phyloP scores from a whole-genome alignment of 495 filamentous ascomycete genomes.

The Daldinia vernicosa region DNA sequence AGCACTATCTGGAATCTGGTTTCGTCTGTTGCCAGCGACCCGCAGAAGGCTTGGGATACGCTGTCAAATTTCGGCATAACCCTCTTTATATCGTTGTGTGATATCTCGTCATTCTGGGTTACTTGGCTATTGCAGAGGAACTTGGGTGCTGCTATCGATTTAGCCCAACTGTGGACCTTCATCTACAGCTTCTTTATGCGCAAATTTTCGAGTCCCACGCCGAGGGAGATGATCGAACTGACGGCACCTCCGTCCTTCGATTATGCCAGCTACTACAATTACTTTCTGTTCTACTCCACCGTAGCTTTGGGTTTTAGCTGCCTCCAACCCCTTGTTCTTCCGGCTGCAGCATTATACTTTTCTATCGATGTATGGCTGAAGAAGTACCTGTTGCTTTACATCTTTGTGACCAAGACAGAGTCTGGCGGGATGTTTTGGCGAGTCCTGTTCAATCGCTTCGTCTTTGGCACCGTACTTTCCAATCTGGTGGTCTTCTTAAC shows the following conservation, averaged over 20 bases:
- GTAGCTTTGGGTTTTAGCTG: slow-evolving; percentile 86
- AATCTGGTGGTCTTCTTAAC: slow-evolving; percentile 82
- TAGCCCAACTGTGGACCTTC: slow-evolving; percentile 83
- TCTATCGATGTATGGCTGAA: slow-evolving; percentile 85
- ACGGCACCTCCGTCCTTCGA: slow-evolving; percentile 93
- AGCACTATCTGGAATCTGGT: slow-evolving; percentile 78
- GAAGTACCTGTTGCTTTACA: slow-evolving; percentile 94
- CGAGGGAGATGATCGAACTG: slow-evolving; percentile 90
- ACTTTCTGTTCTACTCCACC: slow-evolving; percentile 92
- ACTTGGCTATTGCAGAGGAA: slow-evolving; percentile 92
- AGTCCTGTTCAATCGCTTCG: slow-evolving; percentile 85
- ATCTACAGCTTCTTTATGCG: slow-evolving; percentile 82
- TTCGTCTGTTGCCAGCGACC: slow-evolving; percentile 66
- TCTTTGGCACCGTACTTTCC: slow-evolving; percentile 82
- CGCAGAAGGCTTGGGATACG: slow-evolving; percentile 68
- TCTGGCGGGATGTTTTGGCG: slow-evolving; percentile 96
- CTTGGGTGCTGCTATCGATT: slow-evolving; percentile 87
- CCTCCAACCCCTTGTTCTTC: slow-evolving; percentile 89
- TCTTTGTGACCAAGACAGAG: slow-evolving; percentile 96
- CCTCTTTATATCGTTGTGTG: slow-evolving; percentile 74
- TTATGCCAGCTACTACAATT: slow-evolving; percentile 96
- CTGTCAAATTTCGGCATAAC: slow-evolving; percentile 69
- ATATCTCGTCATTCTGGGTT: slow-evolving; percentile 90
- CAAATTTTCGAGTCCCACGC: slow-evolving; percentile 86
- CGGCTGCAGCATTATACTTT: slow-evolving; percentile 91